Percentiles rank a stretch among this genome's conserved stretches.
Evolutionary conservation across 2,329 filamentous ascomycete genomes (phyloP).

Genomic region (Ascosphaera apis): DNA sequence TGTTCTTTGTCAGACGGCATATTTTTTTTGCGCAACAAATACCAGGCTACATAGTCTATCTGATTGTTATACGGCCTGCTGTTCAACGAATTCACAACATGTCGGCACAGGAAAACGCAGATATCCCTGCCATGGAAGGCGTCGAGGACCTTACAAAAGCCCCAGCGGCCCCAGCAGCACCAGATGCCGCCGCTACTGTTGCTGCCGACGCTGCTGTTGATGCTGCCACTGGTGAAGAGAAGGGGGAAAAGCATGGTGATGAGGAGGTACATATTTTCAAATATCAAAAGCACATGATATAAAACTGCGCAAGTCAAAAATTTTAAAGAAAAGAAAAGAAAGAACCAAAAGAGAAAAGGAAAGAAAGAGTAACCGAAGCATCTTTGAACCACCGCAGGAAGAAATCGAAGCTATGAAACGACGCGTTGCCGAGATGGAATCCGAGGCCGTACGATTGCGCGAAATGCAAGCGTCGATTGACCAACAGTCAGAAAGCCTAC

Average conservation of each 20-base stretch:
- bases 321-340: not conserved
- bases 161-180: no score
- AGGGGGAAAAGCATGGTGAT: conserved; percentile 18
- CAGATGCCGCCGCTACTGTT: no score
- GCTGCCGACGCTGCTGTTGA: no score
- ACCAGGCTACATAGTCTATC: no score
- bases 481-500: conserved; percentile 57
- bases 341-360: not conserved
- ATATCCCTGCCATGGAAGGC: not conserved
- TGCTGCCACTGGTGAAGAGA: no score
- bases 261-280: conserved; percentile 18
- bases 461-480: conserved; percentile 77
- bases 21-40: no score
- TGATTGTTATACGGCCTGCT: no score
- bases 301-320: not conserved
- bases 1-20: no score
- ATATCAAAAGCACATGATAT: not conserved
- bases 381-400: conserved; percentile 25
- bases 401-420: conserved; percentile 76
- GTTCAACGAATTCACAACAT: not conserved
- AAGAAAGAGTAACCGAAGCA: not conserved
- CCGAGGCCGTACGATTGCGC: conserved; percentile 62
- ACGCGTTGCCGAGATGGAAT: conserved; percentile 73
- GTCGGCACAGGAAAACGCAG: not conserved
- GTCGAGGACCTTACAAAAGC: not conserved